These are phyloP conservation scores for Nymphaea colorata DNA, from an alignment of 164 flowering plant species.

Conservation along the genomic window DNA sequence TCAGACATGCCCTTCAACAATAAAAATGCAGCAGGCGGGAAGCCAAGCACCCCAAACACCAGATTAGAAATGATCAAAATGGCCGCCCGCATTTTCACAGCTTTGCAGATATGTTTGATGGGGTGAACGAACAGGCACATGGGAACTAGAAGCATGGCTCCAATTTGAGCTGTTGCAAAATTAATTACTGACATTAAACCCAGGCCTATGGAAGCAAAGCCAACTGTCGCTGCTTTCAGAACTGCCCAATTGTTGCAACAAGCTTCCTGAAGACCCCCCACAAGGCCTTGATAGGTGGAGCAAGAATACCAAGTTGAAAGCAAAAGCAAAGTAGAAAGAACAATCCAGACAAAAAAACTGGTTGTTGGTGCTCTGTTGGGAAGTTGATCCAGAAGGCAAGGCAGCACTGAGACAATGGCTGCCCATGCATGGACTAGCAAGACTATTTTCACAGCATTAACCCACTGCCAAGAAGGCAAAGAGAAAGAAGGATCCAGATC, in stretches of 20 bases:
- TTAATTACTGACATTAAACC: conserved; percentile 88
- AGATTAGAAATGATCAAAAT: conserved; percentile 33
- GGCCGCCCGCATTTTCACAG: conserved; percentile 17
- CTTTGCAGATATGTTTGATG: conserved; percentile 30
- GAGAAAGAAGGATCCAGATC: conserved; percentile 1
- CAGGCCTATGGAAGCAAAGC: conserved; percentile 63
- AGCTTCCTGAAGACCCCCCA: neutral
- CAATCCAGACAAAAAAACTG: conserved; percentile 39
- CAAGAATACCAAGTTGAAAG: conserved; percentile 24
- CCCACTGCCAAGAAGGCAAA: conserved; percentile 69
- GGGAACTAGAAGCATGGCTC: conserved; percentile 70
- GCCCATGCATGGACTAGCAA: conserved; percentile 69
- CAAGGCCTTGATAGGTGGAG: conserved; percentile 15
- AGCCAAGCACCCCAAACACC: conserved; percentile 32
- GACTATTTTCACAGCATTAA: conserved; percentile 63
- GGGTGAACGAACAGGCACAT: conserved; percentile 68
- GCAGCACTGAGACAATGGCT: conserved; percentile 50
- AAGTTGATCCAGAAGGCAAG: conserved; percentile 45
- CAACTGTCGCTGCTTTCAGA: conserved; percentile 60
- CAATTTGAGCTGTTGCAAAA: conserved; percentile 87
- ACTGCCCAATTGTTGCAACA: conserved; percentile 44
- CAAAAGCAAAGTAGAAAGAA: conserved; percentile 42
- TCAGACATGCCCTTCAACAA: conserved; percentile 32
- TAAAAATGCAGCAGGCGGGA: conserved; percentile 48
- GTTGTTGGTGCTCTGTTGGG: conserved; percentile 30